phyloP scores from a whole-genome alignment of 345 rosid species.

The Isatis tinctoria region DNA sequence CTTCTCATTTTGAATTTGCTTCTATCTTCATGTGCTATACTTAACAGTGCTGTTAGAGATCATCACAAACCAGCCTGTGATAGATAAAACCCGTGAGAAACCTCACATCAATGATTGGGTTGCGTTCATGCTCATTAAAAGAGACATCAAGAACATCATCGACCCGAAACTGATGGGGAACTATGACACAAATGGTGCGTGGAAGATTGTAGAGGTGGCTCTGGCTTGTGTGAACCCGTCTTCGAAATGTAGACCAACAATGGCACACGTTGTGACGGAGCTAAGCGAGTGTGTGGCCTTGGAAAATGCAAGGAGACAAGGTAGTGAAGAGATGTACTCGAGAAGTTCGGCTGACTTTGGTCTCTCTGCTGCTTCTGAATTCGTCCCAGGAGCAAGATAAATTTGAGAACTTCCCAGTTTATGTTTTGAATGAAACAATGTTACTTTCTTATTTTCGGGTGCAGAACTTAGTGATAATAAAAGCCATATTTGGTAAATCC shows the following conservation, averaged over 20 bases:
- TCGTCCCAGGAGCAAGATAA: conserved; percentile 4
- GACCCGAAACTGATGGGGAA: conserved; percentile 38
- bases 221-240: conserved; percentile 33
- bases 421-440: not conserved
- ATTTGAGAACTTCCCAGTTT: not conserved
- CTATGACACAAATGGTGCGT: conserved; percentile 34
- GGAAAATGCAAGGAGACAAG: conserved; percentile 28
- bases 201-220: conserved; percentile 46
- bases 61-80: conserved; percentile 32
- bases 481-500: no score
- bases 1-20: no score
- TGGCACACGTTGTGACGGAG: conserved; percentile 34
- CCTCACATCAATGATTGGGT: conserved; percentile 37
- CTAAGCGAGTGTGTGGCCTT: conserved; percentile 32
- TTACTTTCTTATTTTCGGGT: not conserved
- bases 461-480: no score
- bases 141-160: conserved; percentile 34
- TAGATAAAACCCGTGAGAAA: not conserved
- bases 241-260: conserved; percentile 31
- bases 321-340: not conserved
- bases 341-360: not conserved
- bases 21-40: no score
- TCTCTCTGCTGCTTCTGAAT: not conserved
- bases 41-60: conserved; percentile 42
- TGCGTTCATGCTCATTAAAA: conserved; percentile 25